These are phyloP conservation scores for Vitis riparia DNA, from an alignment of 164 flowering plant genomes.

Conservation along the genomic window DNA sequence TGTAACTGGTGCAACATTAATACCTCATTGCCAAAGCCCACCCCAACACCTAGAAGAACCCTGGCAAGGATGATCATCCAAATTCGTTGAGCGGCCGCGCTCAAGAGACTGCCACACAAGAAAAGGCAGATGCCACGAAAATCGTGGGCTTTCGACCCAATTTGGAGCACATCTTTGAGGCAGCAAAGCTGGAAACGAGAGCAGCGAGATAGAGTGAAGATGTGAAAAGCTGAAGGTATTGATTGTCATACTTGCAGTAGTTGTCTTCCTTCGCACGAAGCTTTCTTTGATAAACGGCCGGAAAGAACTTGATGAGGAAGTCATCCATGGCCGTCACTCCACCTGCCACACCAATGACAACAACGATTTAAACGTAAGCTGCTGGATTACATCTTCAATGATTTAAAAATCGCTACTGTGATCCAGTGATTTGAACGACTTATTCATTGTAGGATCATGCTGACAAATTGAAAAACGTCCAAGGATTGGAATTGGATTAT, in stretches of 20 bases:
- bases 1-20: no score
- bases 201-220: conserved; percentile 77
- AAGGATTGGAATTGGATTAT: no score
- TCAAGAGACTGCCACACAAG: conserved; percentile 41
- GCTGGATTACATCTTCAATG: no score
- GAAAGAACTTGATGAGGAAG: conserved; percentile 48
- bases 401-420: no score
- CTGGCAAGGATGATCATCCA: conserved; percentile 55
- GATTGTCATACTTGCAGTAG: conserved; percentile 68
- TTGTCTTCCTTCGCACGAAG: conserved; percentile 42
- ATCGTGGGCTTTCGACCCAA: conserved; percentile 59
- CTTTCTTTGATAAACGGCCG: conserved; percentile 40
- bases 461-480: no score
- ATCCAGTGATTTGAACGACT: no score
- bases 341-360: no score
- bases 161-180: conserved; percentile 40
- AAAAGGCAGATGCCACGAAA: conserved; percentile 45
- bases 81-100: conserved; percentile 20
- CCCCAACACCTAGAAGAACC: conserved; percentile 60
- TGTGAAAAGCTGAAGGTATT: conserved; percentile 63
- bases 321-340: no score
- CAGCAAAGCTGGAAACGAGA: conserved; percentile 50
- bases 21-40: conserved; percentile 79
- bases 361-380: no score
- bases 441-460: no score